These are phyloP conservation scores for Zoysia pacifica DNA, from an alignment of 176 grass and related monocot species.

Conservation along the genomic window DNA sequence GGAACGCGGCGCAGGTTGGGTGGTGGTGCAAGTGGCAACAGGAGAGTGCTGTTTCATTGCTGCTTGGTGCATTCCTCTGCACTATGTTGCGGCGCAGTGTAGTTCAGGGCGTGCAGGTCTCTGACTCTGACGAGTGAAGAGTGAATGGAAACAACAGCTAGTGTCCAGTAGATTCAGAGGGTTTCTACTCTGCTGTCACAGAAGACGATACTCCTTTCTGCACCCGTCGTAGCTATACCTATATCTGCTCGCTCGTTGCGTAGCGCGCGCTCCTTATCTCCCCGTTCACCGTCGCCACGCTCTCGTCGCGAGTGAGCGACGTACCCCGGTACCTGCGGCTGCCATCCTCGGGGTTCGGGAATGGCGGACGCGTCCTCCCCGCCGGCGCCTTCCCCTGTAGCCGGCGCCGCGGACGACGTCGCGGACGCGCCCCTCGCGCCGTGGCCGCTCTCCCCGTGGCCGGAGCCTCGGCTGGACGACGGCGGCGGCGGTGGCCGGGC, in stretches of 20 bases:
- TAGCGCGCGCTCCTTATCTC: slow-evolving; percentile 11
- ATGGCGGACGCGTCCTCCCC: slow-evolving; percentile 36
- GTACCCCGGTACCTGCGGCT: background rate
- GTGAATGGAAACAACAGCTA: slow-evolving; percentile 9
- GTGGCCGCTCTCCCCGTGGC: slow-evolving; percentile 36
- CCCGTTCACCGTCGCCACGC: background rate
- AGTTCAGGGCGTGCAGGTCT: too few relatives aligned
- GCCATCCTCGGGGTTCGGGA: background rate
- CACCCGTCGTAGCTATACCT: background rate
- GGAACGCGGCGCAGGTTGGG: background rate
- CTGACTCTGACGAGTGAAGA: too few relatives aligned
- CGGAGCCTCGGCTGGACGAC: background rate
- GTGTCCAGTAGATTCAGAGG: slow-evolving; percentile 41
- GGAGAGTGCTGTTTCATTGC: background rate
- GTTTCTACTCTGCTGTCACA: background rate
- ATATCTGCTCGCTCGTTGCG: slow-evolving; percentile 1
- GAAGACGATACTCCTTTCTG: background rate
- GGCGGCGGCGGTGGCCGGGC: background rate
- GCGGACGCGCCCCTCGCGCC: slow-evolving; percentile 42
- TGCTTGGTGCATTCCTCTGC: background rate
- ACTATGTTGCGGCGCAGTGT: too few relatives aligned
- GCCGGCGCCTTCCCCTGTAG: slow-evolving; percentile 11
- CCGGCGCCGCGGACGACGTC: background rate
- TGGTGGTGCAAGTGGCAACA: background rate
- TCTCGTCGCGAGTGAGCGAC: background rate